phyloP scores from a whole-genome alignment of 352 stramenopile species.

The Phytophthora tubulina region DNA sequence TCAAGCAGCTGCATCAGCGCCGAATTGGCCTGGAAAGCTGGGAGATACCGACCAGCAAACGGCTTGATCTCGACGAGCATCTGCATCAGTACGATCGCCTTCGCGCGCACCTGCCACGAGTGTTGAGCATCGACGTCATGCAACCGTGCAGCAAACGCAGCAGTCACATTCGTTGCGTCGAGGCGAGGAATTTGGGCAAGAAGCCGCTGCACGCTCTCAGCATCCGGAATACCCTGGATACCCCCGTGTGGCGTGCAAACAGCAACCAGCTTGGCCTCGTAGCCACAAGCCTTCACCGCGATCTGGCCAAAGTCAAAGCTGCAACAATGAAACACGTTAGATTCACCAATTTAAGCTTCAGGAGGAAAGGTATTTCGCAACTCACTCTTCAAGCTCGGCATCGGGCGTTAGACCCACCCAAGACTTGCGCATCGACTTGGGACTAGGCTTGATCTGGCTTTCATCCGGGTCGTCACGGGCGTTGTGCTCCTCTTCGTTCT shows the following conservation, averaged over 20 bases:
- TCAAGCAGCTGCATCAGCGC: constrained; percentile 49
- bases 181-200: constrained; percentile 52
- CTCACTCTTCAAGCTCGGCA: constrained; percentile 57
- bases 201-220: constrained; percentile 57
- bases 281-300: constrained; percentile 31
- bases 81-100: constrained; percentile 64
- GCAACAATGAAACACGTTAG: background rate
- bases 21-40: constrained; percentile 37
- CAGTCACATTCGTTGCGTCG: constrained; percentile 36
- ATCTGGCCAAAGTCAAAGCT: constrained; percentile 42
- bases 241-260: constrained; percentile 58
- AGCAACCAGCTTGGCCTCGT: constrained; percentile 59
- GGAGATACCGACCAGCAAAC: constrained; percentile 45
- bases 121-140: constrained; percentile 33
- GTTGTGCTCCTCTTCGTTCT: constrained; percentile 58
- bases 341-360: background rate
- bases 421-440: constrained; percentile 35
- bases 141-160: constrained; percentile 52
- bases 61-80: constrained; percentile 60
- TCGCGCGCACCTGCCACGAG: constrained; percentile 66
- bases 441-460: constrained; percentile 46
- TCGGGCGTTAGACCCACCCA: constrained; percentile 62
- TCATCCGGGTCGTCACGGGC: constrained; percentile 50
- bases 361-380: background rate
- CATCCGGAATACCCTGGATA: constrained; percentile 65